Base-by-base conservation (phyloP, 78 protist genomes). In the Dictyostelium intermedium region DNA sequence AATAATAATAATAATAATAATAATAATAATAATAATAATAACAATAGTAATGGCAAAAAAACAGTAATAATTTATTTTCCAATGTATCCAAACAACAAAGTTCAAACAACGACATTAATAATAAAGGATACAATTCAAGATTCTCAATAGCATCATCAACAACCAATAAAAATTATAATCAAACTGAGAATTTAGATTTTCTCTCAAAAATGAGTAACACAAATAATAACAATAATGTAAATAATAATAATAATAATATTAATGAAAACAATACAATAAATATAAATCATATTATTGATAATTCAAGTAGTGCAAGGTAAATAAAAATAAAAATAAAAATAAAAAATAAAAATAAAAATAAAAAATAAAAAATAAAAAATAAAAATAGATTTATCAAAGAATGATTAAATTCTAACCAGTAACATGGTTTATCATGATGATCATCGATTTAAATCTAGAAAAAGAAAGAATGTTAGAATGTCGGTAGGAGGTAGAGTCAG, bases 401-500 rank as follows among this genome's bases (percentile, higher is more conserved):
- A n/a, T n/a, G n/a, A n/a, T n/a, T n/a, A n/a, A n/a, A n/a, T n/a
- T n/a, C n/a, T n/a, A n/a, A n/a, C n/a, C n/a, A n/a, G n/a, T n/a
- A n/a, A n/a, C n/a, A n/a, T n/a, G n/a, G n/a, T n/a, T n/a, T n/a
- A n/a, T n/a, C n/a, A n/a, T n/a, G n/a, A n/a, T n/a, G n/a, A n/a
- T n/a, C n/a, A n/a, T n/a, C n/a, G n/a, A n/a, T 9, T 14, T 69
- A 30, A 69, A 30, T 16, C 23, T n/a, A 74, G 92, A 60, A 89
- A 89, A 66, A 78, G 82, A 89, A 89, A 89, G 37, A 70, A 34
- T 25, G 34, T 34, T 30, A 89, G 76, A 47, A 83, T 74, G 70
- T 73, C 83, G 32, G 25, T 85, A 50, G 45, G 93, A 35, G 93
- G 91, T 47, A 56, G 87, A 66, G 94, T 89, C 20, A 89, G 94